A percentile compares a stretch with the other conserved stretches of the same genome.
Evolutionary conservation across 148 eudicot genomes (phyloP).

Genomic region (Oxyria digyna): DNA sequence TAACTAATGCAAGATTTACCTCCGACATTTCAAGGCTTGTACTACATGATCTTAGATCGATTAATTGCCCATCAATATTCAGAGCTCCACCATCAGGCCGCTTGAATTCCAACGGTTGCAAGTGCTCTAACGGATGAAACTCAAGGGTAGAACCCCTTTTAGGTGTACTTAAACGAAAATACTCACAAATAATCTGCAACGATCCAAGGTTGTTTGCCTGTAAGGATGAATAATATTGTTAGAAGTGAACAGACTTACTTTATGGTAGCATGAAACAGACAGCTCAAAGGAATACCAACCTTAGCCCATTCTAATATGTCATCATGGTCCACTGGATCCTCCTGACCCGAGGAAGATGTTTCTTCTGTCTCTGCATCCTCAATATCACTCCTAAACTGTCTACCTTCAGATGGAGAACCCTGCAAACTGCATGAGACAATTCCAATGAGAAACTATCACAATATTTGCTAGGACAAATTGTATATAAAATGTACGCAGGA

Average conservation of each 20-base stretch:
- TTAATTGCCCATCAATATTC: slow-evolving; percentile 44
- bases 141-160: slow-evolving; percentile 58
- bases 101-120: slow-evolving; percentile 73
- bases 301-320: slow-evolving; percentile 95
- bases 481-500: not conserved
- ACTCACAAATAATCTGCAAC: slow-evolving; percentile 73
- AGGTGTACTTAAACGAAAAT: slow-evolving; percentile 53
- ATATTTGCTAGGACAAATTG: not conserved
- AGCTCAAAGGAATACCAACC: slow-evolving; percentile 24
- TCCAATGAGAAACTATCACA: not conserved
- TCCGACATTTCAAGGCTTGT: slow-evolving; percentile 73
- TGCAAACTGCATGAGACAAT: slow-evolving; percentile 42
- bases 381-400: slow-evolving; percentile 59
- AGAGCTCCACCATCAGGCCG: slow-evolving; percentile 50
- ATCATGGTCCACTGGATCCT: slow-evolving; percentile 46
- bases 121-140: slow-evolving; percentile 88
- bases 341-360: slow-evolving; percentile 75
- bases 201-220: slow-evolving; percentile 82
- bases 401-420: slow-evolving; percentile 62
- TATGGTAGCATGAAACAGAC: not conserved
- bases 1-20: slow-evolving; percentile 24
- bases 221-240: slow-evolving; percentile 4
- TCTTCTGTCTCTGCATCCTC: slow-evolving; percentile 71
- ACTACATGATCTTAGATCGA: slow-evolving; percentile 60
- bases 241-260: not conserved